Conservation (phyloP, 768 basidiomycete species). For the Inosperma sp. region DNA sequence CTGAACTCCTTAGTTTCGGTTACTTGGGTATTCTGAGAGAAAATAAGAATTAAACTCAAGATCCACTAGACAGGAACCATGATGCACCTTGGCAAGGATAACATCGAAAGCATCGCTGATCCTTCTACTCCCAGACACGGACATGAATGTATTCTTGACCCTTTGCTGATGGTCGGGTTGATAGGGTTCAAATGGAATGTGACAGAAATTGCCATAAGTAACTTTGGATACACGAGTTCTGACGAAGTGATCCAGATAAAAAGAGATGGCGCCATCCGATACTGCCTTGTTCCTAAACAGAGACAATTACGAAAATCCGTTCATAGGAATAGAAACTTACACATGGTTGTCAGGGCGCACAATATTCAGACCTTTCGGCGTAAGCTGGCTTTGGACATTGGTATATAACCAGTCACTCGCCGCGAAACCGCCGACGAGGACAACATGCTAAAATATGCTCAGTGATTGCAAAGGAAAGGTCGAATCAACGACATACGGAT, state of each 20-base stretch:
- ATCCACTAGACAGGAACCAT: neutral
- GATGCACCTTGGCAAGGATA: slow-evolving; percentile 39
- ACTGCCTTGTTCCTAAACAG: slow-evolving; percentile 44
- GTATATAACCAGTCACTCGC: slow-evolving; percentile 53
- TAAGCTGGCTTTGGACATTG: slow-evolving; percentile 37
- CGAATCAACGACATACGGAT: slow-evolving; percentile 21
- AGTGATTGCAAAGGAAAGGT: neutral
- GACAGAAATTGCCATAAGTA: slow-evolving; percentile 45
- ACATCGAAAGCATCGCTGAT: slow-evolving; percentile 40
- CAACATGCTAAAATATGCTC: slow-evolving; percentile 30
- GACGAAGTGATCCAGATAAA: slow-evolving; percentile 46
- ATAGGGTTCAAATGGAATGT: slow-evolving; percentile 29
- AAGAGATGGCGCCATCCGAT: slow-evolving; percentile 44
- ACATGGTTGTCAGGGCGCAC: slow-evolving; percentile 51
- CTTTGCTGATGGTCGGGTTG: slow-evolving; percentile 41
- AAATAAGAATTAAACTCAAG: neutral
- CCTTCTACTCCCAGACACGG: slow-evolving; percentile 35
- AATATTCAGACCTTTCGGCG: slow-evolving; percentile 36
- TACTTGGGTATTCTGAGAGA: slow-evolving; percentile 39
- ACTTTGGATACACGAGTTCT: slow-evolving; percentile 43
- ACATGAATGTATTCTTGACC: slow-evolving; percentile 26
- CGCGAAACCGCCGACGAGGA: slow-evolving; percentile 57
- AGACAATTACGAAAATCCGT: too few relatives aligned
- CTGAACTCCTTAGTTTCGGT: slow-evolving; percentile 43
- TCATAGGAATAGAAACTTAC: slow-evolving; percentile 29